Base-by-base conservation (phyloP, 768 basidiomycete genomes). In the Rossbeevera mucosa region DNA sequence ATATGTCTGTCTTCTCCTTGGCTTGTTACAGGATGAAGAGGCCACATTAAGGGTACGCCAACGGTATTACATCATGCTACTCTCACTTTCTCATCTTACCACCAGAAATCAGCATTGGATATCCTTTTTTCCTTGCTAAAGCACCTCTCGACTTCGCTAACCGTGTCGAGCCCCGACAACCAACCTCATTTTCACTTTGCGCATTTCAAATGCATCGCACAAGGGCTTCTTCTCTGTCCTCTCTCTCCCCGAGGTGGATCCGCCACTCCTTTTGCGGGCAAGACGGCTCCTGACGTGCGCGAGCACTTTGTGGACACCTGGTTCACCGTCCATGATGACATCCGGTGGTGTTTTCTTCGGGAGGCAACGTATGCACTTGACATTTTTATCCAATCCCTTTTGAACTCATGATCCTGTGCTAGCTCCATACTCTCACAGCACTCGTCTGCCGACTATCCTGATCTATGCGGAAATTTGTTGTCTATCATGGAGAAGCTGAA, bases 341-440 rank as follows among this genome's bases (percentile, higher is more conserved):
- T 94, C 28, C 80, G 92, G 53, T 94, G 88, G 88, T 90, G 88
- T 72, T 93, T 92, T 73, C 76, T 95, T 29, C 79, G 86, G 40
- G 88, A 93, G 62, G 76, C 87, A 50, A 80, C 76, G 91, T 88
- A 67, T 53, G 80, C 29, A 18, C 21, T 48, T n/a, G 20, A 44
- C 16, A n/a, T 18, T 51, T 33, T 38, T 41, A 38, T 45, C 42
- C 26, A 9, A 25, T 4, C 21, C 18, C 22, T 11, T 50, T 31
- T 57, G 30, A 44, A 41, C 21, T 53, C 8, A 51, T 22, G 11
- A 18, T 38, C 21, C 4, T 51, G 51, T 8, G 9, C 25, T 46
- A 70, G 56, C 36, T 60, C 49, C 50, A 57, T 59, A 51, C 68
- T 66, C 47, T 57, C 64, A 59, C 63, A 53, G 45, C 46, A 53